phyloP scores from a whole-genome alignment of 441 rosid genomes.

The Jatropha podagrica region DNA sequence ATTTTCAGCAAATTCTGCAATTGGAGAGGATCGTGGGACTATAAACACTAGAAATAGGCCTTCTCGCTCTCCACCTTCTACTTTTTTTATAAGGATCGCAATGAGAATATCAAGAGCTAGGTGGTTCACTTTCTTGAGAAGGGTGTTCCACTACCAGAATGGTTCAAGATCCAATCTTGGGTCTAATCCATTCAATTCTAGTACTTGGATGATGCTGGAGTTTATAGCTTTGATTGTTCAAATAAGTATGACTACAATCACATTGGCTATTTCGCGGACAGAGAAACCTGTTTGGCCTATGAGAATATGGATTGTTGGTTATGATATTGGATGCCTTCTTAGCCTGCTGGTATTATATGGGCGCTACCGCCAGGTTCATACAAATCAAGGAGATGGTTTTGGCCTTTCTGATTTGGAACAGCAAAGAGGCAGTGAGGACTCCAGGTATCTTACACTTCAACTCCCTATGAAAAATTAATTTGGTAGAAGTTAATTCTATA shows the following conservation, averaged over 20 bases:
- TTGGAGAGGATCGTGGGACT: conserved; percentile 32
- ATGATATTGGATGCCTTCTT: conserved; percentile 78
- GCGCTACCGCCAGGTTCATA: conserved; percentile 55
- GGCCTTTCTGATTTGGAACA: conserved; percentile 63
- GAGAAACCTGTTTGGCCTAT: conserved; percentile 94
- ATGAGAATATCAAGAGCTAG: conserved; percentile 88
- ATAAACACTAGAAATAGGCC: conserved; percentile 46
- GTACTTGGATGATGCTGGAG: conserved; percentile 85
- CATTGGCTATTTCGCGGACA: conserved; percentile 56
- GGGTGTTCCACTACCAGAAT: conserved; percentile 96
- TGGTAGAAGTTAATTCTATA: neutral
- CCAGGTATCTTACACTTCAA: conserved; percentile 46
- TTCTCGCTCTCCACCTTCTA: conserved; percentile 41
- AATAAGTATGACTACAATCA: conserved; percentile 58
- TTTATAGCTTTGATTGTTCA: conserved; percentile 65
- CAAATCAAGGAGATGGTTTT: conserved; percentile 48
- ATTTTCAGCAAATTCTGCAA: conserved; percentile 47
- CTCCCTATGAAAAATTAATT: neutral
- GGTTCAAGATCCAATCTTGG: conserved; percentile 90
- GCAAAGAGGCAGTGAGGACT: conserved; percentile 63
- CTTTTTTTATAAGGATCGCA: conserved; percentile 58
- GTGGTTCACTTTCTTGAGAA: conserved; percentile 87
- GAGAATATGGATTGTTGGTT: conserved; percentile 85
- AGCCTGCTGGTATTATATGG: conserved; percentile 73
- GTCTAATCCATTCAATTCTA: conserved; percentile 86